A percentile compares a stretch with the other conserved stretches of the same genome.
Evolutionary conservation across 1,284 basidiomycete genomes (phyloP).

Genomic region (Cutaneotrichosporon curvatum): DNA sequence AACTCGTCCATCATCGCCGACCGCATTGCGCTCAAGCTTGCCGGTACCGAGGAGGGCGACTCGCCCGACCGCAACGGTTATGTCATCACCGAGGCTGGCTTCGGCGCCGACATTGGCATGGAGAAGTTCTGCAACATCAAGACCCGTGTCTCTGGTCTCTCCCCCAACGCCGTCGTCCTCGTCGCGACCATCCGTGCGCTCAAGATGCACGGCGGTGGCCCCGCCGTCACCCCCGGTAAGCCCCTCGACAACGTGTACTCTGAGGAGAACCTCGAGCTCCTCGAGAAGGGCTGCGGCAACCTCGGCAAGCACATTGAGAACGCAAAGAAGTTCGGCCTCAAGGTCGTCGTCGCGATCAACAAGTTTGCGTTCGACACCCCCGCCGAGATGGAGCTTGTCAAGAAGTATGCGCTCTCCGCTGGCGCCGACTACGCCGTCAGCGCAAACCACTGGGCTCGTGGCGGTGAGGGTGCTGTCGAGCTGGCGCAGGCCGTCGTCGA

Average conservation of each 20-base stretch:
- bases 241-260: constrained; percentile 88
- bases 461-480: constrained; percentile 76
- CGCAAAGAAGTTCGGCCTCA: constrained; percentile 90
- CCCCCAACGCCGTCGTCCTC: constrained; percentile 88
- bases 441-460: constrained; percentile 93
- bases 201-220: constrained; percentile 99
- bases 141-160: constrained; percentile 86
- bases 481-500: constrained; percentile 81
- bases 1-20: constrained; percentile 98
- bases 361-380: constrained; percentile 88
- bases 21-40: constrained; percentile 90
- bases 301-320: constrained; percentile 91
- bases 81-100: constrained; percentile 96
- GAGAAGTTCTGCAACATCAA: constrained; percentile 99
- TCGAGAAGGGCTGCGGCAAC: constrained; percentile 90
- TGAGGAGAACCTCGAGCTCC: constrained; percentile 83
- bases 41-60: constrained; percentile 91
- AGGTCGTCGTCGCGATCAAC: constrained; percentile 94
- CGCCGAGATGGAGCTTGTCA: constrained; percentile 82
- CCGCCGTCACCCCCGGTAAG: constrained; percentile 94
- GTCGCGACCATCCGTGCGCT: constrained; percentile 95
- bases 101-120: constrained; percentile 99
- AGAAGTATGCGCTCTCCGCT: constrained; percentile 67
- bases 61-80: constrained; percentile 74
- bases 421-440: constrained; percentile 94